These are phyloP conservation scores for Fusarium sambucinum DNA, from an alignment of 2,329 filamentous ascomycete genomes.

Conservation along the genomic window DNA sequence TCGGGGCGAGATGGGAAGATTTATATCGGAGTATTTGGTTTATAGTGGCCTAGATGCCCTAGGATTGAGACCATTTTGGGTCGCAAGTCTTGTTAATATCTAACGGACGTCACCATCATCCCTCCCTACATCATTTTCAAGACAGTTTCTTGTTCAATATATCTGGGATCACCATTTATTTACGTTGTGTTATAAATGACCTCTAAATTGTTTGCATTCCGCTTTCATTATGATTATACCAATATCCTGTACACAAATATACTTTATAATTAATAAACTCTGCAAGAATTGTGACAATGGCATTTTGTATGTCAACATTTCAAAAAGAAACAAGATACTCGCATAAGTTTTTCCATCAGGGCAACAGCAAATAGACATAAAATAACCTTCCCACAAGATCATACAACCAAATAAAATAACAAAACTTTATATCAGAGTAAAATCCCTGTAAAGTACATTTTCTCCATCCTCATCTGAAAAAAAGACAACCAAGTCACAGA, in stretches of 20 bases:
- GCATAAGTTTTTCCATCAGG: too few relatives aligned
- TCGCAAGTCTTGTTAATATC: constrained; percentile 1
- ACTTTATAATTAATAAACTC: background rate
- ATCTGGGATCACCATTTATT: background rate
- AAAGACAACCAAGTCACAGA: background rate
- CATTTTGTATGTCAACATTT: too few relatives aligned
- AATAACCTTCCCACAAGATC: too few relatives aligned
- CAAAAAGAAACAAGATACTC: too few relatives aligned
- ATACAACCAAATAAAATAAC: too few relatives aligned
- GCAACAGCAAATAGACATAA: too few relatives aligned
- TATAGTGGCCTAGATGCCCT: constrained; percentile 8
- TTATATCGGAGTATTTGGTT: constrained; percentile 10
- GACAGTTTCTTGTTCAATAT: background rate
- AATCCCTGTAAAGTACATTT: too few relatives aligned
- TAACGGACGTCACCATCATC: background rate
- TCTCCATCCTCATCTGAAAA: background rate
- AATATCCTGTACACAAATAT: background rate
- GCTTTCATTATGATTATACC: background rate
- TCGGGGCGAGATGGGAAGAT: background rate
- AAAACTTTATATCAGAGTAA: too few relatives aligned
- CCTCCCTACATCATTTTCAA: background rate
- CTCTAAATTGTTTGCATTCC: background rate
- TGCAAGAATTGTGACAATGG: background rate
- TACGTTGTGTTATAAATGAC: background rate
- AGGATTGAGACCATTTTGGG: background rate